Base-by-base conservation (phyloP, 2,329 filamentous ascomycete species). In the Aspergillus sp. region DNA sequence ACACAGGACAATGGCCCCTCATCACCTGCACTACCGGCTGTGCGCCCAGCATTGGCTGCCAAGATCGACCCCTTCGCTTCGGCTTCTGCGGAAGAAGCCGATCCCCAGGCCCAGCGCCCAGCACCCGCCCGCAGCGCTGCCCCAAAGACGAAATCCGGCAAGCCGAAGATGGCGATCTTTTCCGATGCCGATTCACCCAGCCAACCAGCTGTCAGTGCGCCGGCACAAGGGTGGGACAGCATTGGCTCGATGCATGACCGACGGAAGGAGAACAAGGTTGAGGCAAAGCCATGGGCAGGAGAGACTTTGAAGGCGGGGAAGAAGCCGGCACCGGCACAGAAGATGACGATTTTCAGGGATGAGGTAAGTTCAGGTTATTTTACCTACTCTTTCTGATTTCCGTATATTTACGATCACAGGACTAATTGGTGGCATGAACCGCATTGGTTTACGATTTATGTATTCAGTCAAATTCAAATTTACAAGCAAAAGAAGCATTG, bases 261-360 rank as follows among this genome's bases (percentile, higher is more conserved):
- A 53, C 96, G 91, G 82, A 99, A 98, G 83, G 95, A 99, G 76
- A 99, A 99, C 71, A 82, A 83, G 6, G 81, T 93, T 66, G 92
- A 94, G 73, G 87, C 93, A 10, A 93, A 90, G 73, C 92, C 94
- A 19, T 97, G 93, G 95, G 90, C 83, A 10, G 95, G 95, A 25
- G 92, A 98, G 80, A 97, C 90, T 42, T 78, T 99, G 68, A 91
- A 94, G 76, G 90, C 87, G 2, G 92, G 90, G 44, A 94, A 92
- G 69, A 95, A 91, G 80, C 91, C 91, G 79, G 86, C 82, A 47
- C 86, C 84, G 32, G 84, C 84, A 57, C 83, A 88, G 57, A 98
- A 97, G 82, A 90, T 99, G 88, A 82, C 89, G 72, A 86, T 99
- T 49, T 99, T 97, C 82, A 94, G 91, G 83, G 95, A 99, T 83